phyloP scores from a whole-genome alignment of 768 basidiomycete species.

The Macrolepiota dolichaula region DNA sequence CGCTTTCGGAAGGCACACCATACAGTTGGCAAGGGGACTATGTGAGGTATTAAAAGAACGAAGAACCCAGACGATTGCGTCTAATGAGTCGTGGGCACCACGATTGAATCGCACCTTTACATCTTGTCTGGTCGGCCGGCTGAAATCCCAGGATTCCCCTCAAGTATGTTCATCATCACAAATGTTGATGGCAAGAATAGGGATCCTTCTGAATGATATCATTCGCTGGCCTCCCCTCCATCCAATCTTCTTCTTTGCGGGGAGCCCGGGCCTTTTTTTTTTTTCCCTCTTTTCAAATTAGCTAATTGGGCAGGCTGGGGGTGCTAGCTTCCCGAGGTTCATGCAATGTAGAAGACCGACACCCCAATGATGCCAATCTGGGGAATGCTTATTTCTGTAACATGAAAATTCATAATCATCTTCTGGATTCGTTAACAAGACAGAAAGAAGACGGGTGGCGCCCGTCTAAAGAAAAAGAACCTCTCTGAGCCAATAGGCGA shows the following conservation, averaged over 20 bases:
- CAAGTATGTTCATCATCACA: neutral
- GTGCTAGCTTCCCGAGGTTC: neutral
- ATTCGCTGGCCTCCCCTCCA: neutral
- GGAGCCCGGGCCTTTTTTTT: neutral
- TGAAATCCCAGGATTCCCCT: constrained; percentile 9
- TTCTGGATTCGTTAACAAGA: constrained; percentile 5
- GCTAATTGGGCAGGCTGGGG: neutral
- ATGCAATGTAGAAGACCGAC: neutral
- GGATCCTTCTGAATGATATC: constrained; percentile 7
- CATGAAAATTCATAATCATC: constrained; percentile 2
- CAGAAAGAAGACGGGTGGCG: constrained; percentile 1
- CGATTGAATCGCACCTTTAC: constrained; percentile 5
- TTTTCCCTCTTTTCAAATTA: neutral
- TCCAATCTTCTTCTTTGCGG: neutral
- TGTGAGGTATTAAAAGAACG: constrained; percentile 3
- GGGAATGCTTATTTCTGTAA: constrained; percentile 8
- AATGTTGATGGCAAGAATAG: neutral
- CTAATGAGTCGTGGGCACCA: neutral
- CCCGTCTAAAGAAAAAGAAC: neutral
- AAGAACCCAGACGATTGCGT: constrained; percentile 2
- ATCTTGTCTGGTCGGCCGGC: neutral
- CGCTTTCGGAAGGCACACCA: neutral
- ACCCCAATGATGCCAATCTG: neutral
- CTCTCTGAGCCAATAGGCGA: neutral
- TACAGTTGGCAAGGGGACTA: constrained; percentile 10